Conservation (phyloP, 305 asterid species). For the Fraxinus baroniana region DNA sequence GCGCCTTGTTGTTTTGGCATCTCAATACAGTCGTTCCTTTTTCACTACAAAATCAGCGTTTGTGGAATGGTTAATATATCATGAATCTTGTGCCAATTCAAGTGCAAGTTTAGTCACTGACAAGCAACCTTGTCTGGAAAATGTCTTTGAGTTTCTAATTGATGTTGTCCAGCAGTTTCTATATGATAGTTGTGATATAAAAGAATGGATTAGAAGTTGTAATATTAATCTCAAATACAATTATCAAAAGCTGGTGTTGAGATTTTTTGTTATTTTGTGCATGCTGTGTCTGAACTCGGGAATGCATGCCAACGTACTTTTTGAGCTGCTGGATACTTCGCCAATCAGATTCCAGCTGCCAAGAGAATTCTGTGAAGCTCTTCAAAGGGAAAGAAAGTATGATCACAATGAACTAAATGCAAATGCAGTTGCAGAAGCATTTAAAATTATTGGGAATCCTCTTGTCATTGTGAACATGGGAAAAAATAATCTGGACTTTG, state of each 20-base stretch:
- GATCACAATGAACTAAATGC: neutral
- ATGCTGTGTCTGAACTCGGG: slow-evolving; percentile 44
- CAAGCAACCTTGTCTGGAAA: neutral
- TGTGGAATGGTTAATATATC: slow-evolving; percentile 42
- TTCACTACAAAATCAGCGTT: slow-evolving; percentile 53
- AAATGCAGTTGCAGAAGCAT: slow-evolving; percentile 44
- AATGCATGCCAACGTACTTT: slow-evolving; percentile 15
- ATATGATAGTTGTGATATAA: neutral
- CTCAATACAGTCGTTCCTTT: slow-evolving; percentile 31
- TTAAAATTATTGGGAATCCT: slow-evolving; percentile 47
- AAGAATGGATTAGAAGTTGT: slow-evolving; percentile 40
- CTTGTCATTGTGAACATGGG: slow-evolving; percentile 35
- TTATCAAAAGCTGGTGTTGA: slow-evolving; percentile 39
- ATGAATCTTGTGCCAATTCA: slow-evolving; percentile 28
- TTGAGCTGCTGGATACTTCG: slow-evolving; percentile 14
- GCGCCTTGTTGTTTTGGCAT: slow-evolving; percentile 46
- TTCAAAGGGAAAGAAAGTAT: slow-evolving; percentile 16
- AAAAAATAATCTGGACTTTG: neutral
- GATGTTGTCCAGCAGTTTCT: slow-evolving; percentile 27
- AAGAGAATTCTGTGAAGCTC: slow-evolving; percentile 28
- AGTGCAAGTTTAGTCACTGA: slow-evolving; percentile 18
- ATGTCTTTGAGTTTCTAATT: slow-evolving; percentile 22
- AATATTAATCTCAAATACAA: slow-evolving; percentile 20
- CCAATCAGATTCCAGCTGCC: slow-evolving; percentile 34
- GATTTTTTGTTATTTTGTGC: slow-evolving; percentile 46